phyloP scores from a whole-genome alignment of 768 basidiomycete genomes.

The Termitomyces sp. region DNA sequence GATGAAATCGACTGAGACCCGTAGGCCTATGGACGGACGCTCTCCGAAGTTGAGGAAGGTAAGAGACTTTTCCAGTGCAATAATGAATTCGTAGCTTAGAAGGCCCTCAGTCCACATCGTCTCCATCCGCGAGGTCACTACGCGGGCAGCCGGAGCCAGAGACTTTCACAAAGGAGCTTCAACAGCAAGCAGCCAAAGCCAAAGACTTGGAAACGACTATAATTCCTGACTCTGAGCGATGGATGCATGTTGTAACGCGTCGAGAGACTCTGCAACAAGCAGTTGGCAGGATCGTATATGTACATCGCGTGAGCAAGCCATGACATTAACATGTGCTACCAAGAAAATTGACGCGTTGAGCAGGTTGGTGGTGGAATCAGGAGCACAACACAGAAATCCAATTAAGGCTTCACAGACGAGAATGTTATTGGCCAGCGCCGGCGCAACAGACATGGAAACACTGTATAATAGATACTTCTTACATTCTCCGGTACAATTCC shows the following conservation, averaged over 20 bases:
- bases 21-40: not conserved
- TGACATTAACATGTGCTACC: not conserved
- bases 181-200: constrained; percentile 5
- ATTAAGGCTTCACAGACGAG: not conserved
- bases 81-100: not conserved
- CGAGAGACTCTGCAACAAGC: constrained; percentile 24
- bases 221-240: constrained; percentile 14
- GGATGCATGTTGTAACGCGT: constrained; percentile 25
- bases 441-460: not conserved
- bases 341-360: not conserved
- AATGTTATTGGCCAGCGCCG: not conserved
- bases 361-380: constrained; percentile 1
- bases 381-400: not conserved
- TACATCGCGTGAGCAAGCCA: constrained; percentile 12
- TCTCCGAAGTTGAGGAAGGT: constrained; percentile 20
- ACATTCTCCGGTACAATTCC: not conserved
- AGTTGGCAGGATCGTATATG: constrained; percentile 21
- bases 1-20: not conserved
- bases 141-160: not conserved
- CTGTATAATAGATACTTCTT: not conserved
- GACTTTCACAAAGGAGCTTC: constrained; percentile 10
- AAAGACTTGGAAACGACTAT: constrained; percentile 5
- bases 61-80: constrained; percentile 1
- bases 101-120: constrained; percentile 17
- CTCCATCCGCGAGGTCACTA: constrained; percentile 14